Base-by-base conservation (phyloP, 352 stramenopile species). In the Albugo candida region DNA sequence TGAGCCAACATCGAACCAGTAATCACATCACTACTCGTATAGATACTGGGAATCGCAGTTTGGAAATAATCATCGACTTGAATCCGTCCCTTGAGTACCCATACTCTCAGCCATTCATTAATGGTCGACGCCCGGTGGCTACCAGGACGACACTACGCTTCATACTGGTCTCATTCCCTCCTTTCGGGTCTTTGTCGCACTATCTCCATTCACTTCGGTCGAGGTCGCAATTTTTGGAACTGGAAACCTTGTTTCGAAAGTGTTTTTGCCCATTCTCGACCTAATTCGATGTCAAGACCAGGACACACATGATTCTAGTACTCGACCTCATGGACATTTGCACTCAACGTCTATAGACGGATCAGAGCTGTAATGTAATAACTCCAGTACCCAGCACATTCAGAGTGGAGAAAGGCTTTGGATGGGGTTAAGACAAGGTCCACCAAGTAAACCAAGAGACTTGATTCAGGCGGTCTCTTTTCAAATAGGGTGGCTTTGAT, bases 201-300 rank as follows among this genome's bases (percentile, higher is more conserved):
- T 83, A 48, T 95, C 74, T 44, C 73, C 88, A 5, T 65, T 70
- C 11, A 98, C 82, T 53, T 97, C 68, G 20, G 83, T 89, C n/a
- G 68, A 65, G 39, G 95, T 99, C 60, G 81, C 83, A 43, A 99
- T 76, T 54, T 96, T 77, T n/a, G n/a, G 68, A 99, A 99, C 31
- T 97, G 92, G 34, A 99, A 78, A 11, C 94, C 94, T 73, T 99
- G 94, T 72, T 99, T 99, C 71, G 97, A 98, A 20, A 99, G 70
- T 41, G 94, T 79, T 53, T 92, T 92, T 57, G 95, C 84, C 68
- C 99, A 98, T 51, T 97, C 92, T 64, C 97, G 97, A 35, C 81
- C 85, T 17, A 98, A 50, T 59, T 97, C 95, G 39, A 80, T 57
- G 73, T 98, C 94, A 65, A 98, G 93, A 17, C 69, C 70, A 1